A percentile compares a stretch with the other conserved stretches of the same genome.
phyloP scores from a whole-genome alignment of 257 asterid genomes.

The Nicotiana knightiana region DNA sequence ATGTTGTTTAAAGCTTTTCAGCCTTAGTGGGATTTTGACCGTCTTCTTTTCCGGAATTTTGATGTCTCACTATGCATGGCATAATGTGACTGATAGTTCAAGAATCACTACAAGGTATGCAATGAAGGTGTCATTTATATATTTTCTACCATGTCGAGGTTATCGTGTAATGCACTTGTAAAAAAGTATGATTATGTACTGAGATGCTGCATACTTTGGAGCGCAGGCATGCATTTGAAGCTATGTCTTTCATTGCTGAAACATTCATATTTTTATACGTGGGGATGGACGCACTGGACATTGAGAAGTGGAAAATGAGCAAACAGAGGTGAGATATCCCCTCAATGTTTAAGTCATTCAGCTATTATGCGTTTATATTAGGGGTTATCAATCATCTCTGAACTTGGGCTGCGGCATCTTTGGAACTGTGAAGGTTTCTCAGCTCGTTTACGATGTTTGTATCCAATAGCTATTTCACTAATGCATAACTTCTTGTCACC shows the following conservation, averaged over 20 bases:
- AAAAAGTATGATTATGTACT: neutral
- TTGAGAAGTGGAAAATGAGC: slow-evolving; percentile 80
- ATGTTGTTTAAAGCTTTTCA: slow-evolving; percentile 36
- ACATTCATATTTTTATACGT: slow-evolving; percentile 85
- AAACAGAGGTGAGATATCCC: slow-evolving; percentile 44
- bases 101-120: slow-evolving; percentile 68
- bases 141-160: neutral
- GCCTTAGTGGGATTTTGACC: slow-evolving; percentile 83
- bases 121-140: neutral
- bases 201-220: neutral
- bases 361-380: neutral
- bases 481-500: neutral
- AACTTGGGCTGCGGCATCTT: neutral
- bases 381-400: neutral
- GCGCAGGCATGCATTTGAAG: slow-evolving; percentile 83
- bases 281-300: slow-evolving; percentile 92
- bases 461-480: neutral
- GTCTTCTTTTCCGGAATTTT: slow-evolving; percentile 84
- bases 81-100: slow-evolving; percentile 79
- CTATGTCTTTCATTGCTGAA: slow-evolving; percentile 88
- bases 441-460: neutral
- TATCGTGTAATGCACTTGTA: neutral
- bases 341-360: neutral
- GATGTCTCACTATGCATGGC: slow-evolving; percentile 98
- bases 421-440: neutral